Evolutionary conservation across 2,329 filamentous ascomycete species (phyloP).

Genomic region (Lecanoromycetidae sp.): DNA sequence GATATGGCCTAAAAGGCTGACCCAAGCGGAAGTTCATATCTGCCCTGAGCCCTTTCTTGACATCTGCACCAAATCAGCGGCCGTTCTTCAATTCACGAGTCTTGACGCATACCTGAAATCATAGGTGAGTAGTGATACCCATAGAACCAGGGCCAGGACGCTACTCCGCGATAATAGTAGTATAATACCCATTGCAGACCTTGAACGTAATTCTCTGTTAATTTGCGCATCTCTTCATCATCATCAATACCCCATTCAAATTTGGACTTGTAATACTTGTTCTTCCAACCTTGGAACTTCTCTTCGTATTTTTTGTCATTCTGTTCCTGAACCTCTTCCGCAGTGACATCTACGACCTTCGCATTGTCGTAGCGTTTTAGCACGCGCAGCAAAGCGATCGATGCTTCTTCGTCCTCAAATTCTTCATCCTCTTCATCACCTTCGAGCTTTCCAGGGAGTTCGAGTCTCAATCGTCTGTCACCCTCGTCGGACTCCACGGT

Average conservation of each 20-base stretch:
- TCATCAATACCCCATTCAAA: conserved; percentile 79
- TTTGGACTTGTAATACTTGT: conserved; percentile 81
- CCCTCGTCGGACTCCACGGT: conserved; percentile 52
- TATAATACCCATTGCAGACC: conserved; percentile 95
- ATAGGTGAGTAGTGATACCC: conserved; percentile 93
- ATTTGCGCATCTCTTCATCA: conserved; percentile 63
- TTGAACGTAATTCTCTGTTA: conserved; percentile 95
- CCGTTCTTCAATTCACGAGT: not conserved
- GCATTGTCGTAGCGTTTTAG: conserved; percentile 87
- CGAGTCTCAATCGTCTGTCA: conserved; percentile 53
- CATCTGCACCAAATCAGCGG: conserved; percentile 44
- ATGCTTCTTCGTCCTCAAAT: conserved; percentile 71
- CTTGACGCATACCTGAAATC: conserved; percentile 56
- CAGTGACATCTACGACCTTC: conserved; percentile 64
- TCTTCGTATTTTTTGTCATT: conserved; percentile 78
- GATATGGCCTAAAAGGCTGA: conserved; percentile 86
- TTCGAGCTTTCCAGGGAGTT: conserved; percentile 42
- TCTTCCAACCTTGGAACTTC: conserved; percentile 88
- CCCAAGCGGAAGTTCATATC: conserved; percentile 88
- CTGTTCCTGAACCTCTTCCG: conserved; percentile 64
- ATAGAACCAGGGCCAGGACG: conserved; percentile 98
- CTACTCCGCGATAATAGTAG: conserved; percentile 96
- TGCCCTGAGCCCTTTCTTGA: conserved; percentile 73
- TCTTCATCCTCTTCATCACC: conserved; percentile 48
- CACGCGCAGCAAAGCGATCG: conserved; percentile 70